Percentiles rank a stretch among this genome's conserved stretches.
Evolutionary conservation across 2,329 filamentous ascomycete species (phyloP).

Genomic region (Cordyceps tenuipes): DNA sequence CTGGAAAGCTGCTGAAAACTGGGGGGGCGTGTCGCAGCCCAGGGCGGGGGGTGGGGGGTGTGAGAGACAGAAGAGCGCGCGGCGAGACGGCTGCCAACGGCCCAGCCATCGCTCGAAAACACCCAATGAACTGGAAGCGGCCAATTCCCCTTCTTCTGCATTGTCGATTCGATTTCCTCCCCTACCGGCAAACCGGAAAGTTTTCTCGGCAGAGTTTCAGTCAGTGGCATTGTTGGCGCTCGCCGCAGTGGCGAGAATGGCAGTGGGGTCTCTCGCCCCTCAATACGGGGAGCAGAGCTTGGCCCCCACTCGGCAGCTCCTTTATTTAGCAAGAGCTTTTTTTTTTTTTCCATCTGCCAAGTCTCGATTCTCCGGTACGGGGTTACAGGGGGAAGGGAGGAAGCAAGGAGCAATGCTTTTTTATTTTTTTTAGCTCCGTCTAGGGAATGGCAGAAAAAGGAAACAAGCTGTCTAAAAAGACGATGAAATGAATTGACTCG

Average conservation of each 20-base stretch:
- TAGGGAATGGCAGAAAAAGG: background rate
- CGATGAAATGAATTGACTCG: background rate
- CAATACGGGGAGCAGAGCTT: background rate
- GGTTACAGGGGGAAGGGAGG: background rate
- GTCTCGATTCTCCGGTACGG: background rate
- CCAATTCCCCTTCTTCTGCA: background rate
- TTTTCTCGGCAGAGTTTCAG: background rate
- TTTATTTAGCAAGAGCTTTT: conserved; percentile 3
- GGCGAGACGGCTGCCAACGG: too few relatives aligned
- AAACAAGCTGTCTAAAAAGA: background rate
- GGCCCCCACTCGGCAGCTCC: background rate
- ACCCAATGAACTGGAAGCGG: background rate
- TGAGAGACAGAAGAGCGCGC: background rate
- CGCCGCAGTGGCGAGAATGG: background rate
- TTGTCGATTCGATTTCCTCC: background rate
- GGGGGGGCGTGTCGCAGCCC: background rate
- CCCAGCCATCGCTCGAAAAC: background rate
- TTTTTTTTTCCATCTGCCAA: background rate
- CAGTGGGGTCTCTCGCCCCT: background rate
- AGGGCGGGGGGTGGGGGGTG: background rate
- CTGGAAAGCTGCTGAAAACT: background rate
- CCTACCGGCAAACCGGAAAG: background rate
- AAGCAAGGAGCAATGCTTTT: background rate
- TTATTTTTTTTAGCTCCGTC: too few relatives aligned
- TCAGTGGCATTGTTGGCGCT: background rate